These are phyloP conservation scores for Corymbia citriodora DNA, from an alignment of 441 rosid species.

Conservation along the genomic window DNA sequence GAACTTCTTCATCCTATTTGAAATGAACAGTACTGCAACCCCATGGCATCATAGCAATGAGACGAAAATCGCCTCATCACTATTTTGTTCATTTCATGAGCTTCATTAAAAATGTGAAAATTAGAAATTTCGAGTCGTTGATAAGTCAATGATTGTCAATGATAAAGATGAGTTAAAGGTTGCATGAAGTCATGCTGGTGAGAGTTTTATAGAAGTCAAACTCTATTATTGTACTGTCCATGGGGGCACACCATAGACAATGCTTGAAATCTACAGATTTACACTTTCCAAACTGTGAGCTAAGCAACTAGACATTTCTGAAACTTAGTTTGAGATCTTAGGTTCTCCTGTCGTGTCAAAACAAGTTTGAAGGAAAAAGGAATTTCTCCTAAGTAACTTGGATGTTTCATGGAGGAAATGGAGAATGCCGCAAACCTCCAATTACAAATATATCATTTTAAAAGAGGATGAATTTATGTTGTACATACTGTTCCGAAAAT, in stretches of 20 bases:
- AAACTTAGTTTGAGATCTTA: not conserved
- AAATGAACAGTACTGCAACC: no score
- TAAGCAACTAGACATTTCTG: not conserved
- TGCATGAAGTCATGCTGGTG: not conserved
- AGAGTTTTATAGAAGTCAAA: not conserved
- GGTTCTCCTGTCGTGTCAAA: not conserved
- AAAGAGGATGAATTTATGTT: not conserved
- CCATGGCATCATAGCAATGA: no score
- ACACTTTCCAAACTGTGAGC: not conserved
- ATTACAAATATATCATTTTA: no score
- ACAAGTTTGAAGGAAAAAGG: not conserved
- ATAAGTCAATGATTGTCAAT: no score
- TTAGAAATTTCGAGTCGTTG: no score
- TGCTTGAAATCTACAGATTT: no score
- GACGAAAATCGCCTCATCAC: no score
- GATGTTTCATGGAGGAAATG: not conserved
- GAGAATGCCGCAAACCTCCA: no score
- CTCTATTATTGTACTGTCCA: not conserved
- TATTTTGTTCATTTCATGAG: no score
- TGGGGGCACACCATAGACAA: not conserved
- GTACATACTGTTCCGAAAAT: not conserved
- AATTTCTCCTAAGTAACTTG: not conserved
- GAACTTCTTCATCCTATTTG: no score
- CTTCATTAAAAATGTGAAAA: no score
- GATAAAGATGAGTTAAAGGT: not conserved